Conservation (phyloP, 306 rosid species). For the Fagus crenata region DNA sequence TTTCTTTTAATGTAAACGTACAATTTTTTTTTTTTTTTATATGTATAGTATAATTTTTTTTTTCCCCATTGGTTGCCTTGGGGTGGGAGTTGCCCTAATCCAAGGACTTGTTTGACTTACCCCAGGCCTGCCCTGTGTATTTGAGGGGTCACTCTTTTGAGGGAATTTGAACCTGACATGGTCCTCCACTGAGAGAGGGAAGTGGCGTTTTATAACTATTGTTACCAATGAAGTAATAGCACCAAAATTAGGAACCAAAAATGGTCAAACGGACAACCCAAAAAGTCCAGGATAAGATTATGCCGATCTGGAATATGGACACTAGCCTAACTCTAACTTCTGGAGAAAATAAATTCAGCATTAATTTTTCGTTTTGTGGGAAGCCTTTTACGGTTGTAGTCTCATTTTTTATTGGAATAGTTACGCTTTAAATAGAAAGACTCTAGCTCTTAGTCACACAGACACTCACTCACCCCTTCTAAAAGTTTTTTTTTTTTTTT, state of each 20-base stretch:
- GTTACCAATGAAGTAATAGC: not conserved
- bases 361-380: slow-evolving; percentile 9
- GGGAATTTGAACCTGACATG: too few species aligned
- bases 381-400: slow-evolving; percentile 13
- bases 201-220: not conserved
- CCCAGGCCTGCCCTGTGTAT: too few species aligned
- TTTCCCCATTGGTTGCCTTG: too few species aligned
- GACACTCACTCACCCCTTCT: not conserved
- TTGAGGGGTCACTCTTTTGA: too few species aligned
- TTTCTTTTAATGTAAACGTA: too few species aligned
- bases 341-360: not conserved
- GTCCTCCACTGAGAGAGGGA: not conserved
- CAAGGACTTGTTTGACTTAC: too few species aligned
- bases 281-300: not conserved
- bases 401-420: slow-evolving; percentile 5
- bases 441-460: not conserved
- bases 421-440: not conserved
- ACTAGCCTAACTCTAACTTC: not conserved
- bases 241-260: not conserved
- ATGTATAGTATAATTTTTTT: too few species aligned
- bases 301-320: not conserved
- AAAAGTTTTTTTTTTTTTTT: too few species aligned
- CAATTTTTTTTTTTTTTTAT: too few species aligned
- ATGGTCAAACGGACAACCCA: not conserved
- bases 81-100: too few species aligned